Percentiles rank a stretch among this genome's conserved stretches.
Evolutionary conservation across 768 basidiomycete genomes (phyloP).

Genomic region (Flagelloscypha sp.): DNA sequence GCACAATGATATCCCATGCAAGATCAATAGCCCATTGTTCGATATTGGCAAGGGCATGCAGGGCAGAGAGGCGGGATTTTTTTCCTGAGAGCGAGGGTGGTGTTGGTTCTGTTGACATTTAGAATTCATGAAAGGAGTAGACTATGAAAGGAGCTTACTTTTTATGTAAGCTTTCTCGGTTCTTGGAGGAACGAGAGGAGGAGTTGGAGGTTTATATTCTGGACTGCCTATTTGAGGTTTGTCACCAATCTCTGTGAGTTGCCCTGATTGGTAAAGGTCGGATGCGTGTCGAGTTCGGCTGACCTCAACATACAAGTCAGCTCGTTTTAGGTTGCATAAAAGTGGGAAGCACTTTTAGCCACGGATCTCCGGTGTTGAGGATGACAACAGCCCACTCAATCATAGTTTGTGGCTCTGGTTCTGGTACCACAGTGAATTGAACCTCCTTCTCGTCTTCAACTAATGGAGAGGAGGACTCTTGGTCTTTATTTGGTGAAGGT

Average conservation of each 20-base stretch:
- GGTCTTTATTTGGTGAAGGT: constrained; percentile 8
- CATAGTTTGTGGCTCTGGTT: constrained; percentile 51
- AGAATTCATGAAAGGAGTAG: too few species aligned
- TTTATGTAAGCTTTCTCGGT: too few species aligned
- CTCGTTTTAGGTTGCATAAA: background rate
- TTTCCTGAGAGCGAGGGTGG: too few species aligned
- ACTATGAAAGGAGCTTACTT: too few species aligned
- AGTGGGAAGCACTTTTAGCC: constrained; percentile 41
- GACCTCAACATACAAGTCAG: constrained; percentile 30
- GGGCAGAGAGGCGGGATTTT: too few species aligned
- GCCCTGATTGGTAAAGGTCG: constrained; percentile 58
- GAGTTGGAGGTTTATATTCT: constrained; percentile 34
- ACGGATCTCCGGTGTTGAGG: constrained; percentile 64
- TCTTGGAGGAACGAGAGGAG: constrained; percentile 58
- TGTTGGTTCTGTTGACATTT: too few species aligned
- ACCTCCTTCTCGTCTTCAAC: constrained; percentile 12
- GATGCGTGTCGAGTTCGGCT: constrained; percentile 65
- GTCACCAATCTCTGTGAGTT: constrained; percentile 60
- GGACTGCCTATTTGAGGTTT: too few species aligned
- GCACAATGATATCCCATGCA: constrained; percentile 81
- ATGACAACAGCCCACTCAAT: constrained; percentile 77
- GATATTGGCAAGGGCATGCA: constrained; percentile 79
- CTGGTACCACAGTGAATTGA: constrained; percentile 43
- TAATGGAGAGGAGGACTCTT: background rate
- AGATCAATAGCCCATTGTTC: constrained; percentile 87